phyloP scores from a whole-genome alignment of 345 rosid genomes.

The Aegle marmelos region DNA sequence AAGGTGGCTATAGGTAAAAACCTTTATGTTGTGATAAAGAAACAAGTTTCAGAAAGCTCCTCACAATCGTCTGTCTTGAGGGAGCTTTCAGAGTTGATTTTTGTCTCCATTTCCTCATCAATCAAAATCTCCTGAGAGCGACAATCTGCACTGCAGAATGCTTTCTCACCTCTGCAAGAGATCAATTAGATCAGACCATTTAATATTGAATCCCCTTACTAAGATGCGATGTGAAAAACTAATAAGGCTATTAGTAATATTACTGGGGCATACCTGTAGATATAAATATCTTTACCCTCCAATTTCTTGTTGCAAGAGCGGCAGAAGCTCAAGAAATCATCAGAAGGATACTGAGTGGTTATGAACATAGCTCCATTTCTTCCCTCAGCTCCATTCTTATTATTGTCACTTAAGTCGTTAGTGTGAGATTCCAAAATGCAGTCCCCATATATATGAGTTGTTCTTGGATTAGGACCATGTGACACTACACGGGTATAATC shows the following conservation, averaged over 20 bases:
- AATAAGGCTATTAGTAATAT: background rate
- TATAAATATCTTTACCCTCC: slow-evolving; percentile 68
- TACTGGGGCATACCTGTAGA: slow-evolving; percentile 60
- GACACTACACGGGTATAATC: slow-evolving; percentile 85
- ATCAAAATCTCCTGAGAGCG: slow-evolving; percentile 62
- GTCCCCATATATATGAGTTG: slow-evolving; percentile 81
- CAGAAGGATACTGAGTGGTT: slow-evolving; percentile 17
- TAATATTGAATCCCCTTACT: background rate
- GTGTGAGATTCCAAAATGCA: slow-evolving; percentile 58
- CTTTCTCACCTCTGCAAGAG: slow-evolving; percentile 73
- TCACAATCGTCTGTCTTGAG: slow-evolving; percentile 18
- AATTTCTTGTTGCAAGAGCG: slow-evolving; percentile 65
- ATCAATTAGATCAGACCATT: background rate
- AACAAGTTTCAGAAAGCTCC: slow-evolving; percentile 39
- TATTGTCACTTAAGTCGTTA: slow-evolving; percentile 25
- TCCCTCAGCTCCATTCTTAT: slow-evolving; percentile 20
- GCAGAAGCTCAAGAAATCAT: slow-evolving; percentile 67
- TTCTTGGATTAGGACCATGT: slow-evolving; percentile 79
- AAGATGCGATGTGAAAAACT: background rate
- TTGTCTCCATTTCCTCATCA: slow-evolving; percentile 44
- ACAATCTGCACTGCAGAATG: slow-evolving; percentile 76
- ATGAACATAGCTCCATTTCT: slow-evolving; percentile 11
- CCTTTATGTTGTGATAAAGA: slow-evolving; percentile 25
- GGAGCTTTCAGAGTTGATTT: slow-evolving; percentile 22
- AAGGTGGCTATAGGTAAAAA: slow-evolving; percentile 15